Conservation (phyloP, 805 yeast species). For the Jamesozyma gamospora region DNA sequence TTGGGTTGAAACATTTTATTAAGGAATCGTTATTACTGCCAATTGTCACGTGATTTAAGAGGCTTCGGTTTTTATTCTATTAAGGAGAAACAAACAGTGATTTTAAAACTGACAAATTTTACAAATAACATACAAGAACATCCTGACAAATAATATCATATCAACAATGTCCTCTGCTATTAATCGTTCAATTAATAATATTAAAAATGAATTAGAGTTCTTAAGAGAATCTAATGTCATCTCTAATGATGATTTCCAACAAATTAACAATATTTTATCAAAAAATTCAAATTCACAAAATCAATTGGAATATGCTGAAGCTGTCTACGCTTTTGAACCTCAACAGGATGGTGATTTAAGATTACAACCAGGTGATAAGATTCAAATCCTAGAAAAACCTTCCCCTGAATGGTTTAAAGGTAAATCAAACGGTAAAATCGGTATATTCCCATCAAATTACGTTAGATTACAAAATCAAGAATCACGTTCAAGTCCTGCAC, state of each 20-base stretch:
- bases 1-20: conserved; percentile 6
- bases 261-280: conserved; percentile 47
- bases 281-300: conserved; percentile 35
- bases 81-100: too few species aligned
- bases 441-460: conserved; percentile 87
- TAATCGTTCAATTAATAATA: conserved; percentile 68
- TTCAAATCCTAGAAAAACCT: conserved; percentile 60
- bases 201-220: conserved; percentile 74
- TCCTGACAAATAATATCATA: too few species aligned
- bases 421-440: conserved; percentile 43
- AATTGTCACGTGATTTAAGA: too few species aligned
- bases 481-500: conserved; percentile 5
- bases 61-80: too few species aligned
- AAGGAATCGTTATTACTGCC: too few species aligned
- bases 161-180: conserved; percentile 46
- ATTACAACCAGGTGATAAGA: conserved; percentile 54
- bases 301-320: conserved; percentile 42
- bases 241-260: conserved; percentile 42
- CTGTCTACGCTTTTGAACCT: conserved; percentile 63
- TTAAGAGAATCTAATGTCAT: conserved; percentile 67
- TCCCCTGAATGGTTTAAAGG: conserved; percentile 94
- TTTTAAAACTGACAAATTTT: too few species aligned
- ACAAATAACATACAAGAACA: too few species aligned
- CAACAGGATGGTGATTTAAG: conserved; percentile 68
- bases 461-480: conserved; percentile 35